Conservation (phyloP, 208 protist genomes). For the Trypanosoma caninum region DNA sequence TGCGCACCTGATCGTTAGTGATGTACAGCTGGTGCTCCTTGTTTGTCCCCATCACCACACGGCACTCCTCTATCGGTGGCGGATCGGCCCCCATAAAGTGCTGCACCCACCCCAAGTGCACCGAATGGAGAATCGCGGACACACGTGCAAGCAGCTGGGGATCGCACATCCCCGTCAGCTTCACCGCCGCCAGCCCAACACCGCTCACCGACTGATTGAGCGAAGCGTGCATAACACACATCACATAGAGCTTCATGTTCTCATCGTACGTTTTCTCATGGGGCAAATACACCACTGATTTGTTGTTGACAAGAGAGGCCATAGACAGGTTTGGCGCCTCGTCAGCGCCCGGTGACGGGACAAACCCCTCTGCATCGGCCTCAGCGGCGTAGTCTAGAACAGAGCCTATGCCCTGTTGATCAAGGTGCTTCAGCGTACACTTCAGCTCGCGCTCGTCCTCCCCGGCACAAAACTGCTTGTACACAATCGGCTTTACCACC, state of each 20-base stretch:
- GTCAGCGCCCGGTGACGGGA: conserved; percentile 44
- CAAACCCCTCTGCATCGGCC: conserved; percentile 77
- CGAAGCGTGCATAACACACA: conserved; percentile 85
- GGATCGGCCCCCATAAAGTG: conserved; percentile 71
- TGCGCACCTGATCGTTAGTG: conserved; percentile 59
- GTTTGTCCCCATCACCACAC: conserved; percentile 71
- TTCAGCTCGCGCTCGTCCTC: conserved; percentile 86
- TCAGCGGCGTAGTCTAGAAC: conserved; percentile 96
- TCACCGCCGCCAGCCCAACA: conserved; percentile 81
- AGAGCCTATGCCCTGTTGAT: conserved; percentile 70
- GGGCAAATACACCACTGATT: conserved; percentile 59
- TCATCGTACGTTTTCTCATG: conserved; percentile 75
- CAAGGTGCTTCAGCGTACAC: conserved; percentile 66
- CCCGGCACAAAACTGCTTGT: conserved; percentile 94
- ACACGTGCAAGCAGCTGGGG: conserved; percentile 89
- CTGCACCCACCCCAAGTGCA: conserved; percentile 77
- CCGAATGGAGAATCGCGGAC: conserved; percentile 82
- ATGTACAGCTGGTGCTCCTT: conserved; percentile 63
- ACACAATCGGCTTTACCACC: conserved; percentile 89
- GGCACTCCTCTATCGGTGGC: conserved; percentile 83
- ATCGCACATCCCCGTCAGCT: conserved; percentile 92
- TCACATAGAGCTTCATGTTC: conserved; percentile 92
- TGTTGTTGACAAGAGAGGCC: conserved; percentile 54
- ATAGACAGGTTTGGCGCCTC: conserved; percentile 70
- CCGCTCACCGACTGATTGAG: conserved; percentile 57